Percentiles rank a stretch among this genome's conserved stretches.
Evolutionary conservation across 176 grass and related monocot species (phyloP).

Genomic region (Oryza meyeriana): DNA sequence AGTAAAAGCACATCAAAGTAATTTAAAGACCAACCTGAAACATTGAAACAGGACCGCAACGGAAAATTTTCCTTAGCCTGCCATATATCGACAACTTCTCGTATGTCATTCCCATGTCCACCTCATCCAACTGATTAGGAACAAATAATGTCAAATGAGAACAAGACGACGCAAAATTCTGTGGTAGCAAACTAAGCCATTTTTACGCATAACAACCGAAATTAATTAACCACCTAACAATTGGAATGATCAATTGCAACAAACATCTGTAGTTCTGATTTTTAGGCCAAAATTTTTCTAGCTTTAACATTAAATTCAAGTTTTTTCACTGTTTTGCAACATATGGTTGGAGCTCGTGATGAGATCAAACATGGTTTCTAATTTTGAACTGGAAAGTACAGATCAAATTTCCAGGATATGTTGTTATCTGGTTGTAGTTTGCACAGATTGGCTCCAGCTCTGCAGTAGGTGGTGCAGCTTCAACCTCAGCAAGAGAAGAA

Average conservation of each 20-base stretch:
- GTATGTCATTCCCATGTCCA: conserved; percentile 99
- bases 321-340: neutral
- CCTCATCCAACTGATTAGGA: conserved; percentile 80
- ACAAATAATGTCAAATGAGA: conserved; percentile 32
- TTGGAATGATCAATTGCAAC: neutral
- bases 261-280: neutral
- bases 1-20: conserved; percentile 11
- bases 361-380: neutral
- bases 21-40: conserved; percentile 62
- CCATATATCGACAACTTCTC: conserved; percentile 94
- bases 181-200: neutral
- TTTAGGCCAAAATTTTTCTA: neutral
- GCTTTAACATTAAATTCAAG: neutral
- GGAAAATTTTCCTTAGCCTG: conserved; percentile 96
- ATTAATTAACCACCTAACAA: neutral
- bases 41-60: conserved; percentile 93
- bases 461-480: conserved; percentile 96
- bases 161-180: conserved; percentile 1
- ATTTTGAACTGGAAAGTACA: conserved; percentile 6
- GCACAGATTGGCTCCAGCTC: conserved; percentile 90
- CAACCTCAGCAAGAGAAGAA: conserved; percentile 86
- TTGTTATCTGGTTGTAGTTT: conserved; percentile 71
- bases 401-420: conserved; percentile 1
- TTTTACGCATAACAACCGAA: neutral
- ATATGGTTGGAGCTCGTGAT: neutral